These are phyloP conservation scores for Rubroshorea leprosula DNA, from an alignment of 345 rosid genomes.

Conservation along the genomic window DNA sequence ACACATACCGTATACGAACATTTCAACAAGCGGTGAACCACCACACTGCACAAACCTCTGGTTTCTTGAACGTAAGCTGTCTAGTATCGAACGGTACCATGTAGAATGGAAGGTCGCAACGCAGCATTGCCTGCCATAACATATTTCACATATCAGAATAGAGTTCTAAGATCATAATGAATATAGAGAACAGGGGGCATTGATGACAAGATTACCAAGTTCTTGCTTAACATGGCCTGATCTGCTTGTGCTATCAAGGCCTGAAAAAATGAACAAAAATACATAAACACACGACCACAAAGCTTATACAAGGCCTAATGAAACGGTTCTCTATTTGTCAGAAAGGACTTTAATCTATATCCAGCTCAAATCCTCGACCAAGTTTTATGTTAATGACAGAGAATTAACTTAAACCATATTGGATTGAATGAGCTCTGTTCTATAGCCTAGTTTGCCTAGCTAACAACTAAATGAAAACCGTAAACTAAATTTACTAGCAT, in stretches of 20 bases:
- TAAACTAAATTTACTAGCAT: neutral
- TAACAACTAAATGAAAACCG: neutral
- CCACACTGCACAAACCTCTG: constrained; percentile 56
- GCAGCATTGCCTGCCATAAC: constrained; percentile 60
- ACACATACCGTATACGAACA: neutral
- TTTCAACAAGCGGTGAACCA: neutral
- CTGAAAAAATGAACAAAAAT: constrained; percentile 26
- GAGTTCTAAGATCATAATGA: neutral
- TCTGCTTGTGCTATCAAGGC: constrained; percentile 43
- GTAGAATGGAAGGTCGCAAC: constrained; percentile 80
- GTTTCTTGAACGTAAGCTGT: constrained; percentile 65
- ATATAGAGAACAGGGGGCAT: too few species aligned
- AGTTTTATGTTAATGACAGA: neutral
- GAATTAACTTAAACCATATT: neutral
- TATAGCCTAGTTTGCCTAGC: constrained; percentile 3
- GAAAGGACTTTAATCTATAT: neutral
- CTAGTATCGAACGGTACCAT: constrained; percentile 73
- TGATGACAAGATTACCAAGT: constrained; percentile 38
- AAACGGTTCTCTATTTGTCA: too few species aligned
- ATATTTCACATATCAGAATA: neutral
- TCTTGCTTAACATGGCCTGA: constrained; percentile 63
- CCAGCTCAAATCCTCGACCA: constrained; percentile 1
- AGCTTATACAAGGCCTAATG: too few species aligned
- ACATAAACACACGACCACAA: too few species aligned
- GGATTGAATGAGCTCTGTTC: neutral